phyloP scores from a whole-genome alignment of 352 stramenopile species.

The Phytopythium boreale region DNA sequence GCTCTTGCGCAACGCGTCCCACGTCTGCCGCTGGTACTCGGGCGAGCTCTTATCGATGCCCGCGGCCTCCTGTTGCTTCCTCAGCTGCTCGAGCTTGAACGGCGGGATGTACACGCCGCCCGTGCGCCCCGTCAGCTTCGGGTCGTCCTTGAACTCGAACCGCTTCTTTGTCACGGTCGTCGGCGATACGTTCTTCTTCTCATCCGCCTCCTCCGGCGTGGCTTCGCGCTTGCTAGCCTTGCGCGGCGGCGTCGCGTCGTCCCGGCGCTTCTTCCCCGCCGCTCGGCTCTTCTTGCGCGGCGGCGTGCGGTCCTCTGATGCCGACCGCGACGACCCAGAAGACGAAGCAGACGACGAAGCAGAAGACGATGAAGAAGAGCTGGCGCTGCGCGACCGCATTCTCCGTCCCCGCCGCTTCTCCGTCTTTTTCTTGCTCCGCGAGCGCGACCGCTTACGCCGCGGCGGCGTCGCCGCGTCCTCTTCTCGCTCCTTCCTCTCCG shows the following conservation, averaged over 20 bases:
- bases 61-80: constrained; percentile 30
- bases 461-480: neutral
- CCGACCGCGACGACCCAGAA: constrained; percentile 13
- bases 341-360: constrained; percentile 12
- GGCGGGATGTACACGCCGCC: constrained; percentile 92
- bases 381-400: constrained; percentile 5
- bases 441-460: neutral
- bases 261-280: neutral
- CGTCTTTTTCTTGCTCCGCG: neutral
- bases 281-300: constrained; percentile 27
- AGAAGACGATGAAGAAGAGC: constrained; percentile 14
- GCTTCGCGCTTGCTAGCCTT: constrained; percentile 7
- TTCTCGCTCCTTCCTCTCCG: neutral
- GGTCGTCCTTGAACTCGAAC: constrained; percentile 29
- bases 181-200: constrained; percentile 6
- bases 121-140: constrained; percentile 52
- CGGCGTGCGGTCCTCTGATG: constrained; percentile 19
- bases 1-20: constrained; percentile 95
- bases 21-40: constrained; percentile 91
- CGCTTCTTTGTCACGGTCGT: constrained; percentile 10
- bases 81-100: constrained; percentile 89
- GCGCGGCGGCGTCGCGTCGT: constrained; percentile 21
- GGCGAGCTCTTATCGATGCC: constrained; percentile 45
- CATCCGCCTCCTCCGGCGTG: neutral
- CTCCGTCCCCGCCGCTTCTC: neutral